Evolutionary conservation across 805 yeast species (phyloP).

Genomic region (Blastobotrys peoriensis): DNA sequence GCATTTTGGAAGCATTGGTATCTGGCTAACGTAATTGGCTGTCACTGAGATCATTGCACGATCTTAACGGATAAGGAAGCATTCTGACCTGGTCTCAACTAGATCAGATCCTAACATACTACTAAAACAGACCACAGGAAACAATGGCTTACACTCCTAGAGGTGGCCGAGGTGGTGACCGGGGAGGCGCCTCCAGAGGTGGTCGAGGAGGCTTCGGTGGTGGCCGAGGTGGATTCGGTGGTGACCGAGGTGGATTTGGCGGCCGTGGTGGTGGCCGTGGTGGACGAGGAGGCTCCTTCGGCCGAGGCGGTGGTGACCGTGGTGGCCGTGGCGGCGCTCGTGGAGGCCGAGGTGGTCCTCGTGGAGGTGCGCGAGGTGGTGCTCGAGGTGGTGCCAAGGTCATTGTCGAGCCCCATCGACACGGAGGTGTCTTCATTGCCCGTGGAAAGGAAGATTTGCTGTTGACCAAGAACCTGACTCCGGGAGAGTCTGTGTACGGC

Average conservation of each 20-base stretch:
- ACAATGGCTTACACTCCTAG: slow-evolving; percentile 72
- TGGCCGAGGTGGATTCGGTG: slow-evolving; percentile 28
- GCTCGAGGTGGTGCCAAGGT: slow-evolving; percentile 81
- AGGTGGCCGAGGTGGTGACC: slow-evolving; percentile 29
- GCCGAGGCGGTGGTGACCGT: slow-evolving; percentile 35
- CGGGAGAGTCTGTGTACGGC: slow-evolving; percentile 98
- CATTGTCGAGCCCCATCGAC: slow-evolving; percentile 97
- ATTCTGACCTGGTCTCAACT: no score
- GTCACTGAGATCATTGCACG: not conserved
- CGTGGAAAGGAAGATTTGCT: slow-evolving; percentile 99
- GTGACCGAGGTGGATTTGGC: slow-evolving; percentile 41
- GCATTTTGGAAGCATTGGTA: no score
- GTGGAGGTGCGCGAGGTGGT: slow-evolving; percentile 52
- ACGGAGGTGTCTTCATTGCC: slow-evolving; percentile 96
- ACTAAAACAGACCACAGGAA: no score
- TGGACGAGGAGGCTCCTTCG: slow-evolving; percentile 35
- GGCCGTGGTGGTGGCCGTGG: slow-evolving; percentile 38
- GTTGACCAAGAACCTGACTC: slow-evolving; percentile 94
- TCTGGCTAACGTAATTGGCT: no score
- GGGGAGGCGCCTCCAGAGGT: slow-evolving; percentile 14
- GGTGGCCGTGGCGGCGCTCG: slow-evolving; percentile 48
- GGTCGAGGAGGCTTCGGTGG: slow-evolving; percentile 38
- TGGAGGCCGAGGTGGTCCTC: slow-evolving; percentile 50
- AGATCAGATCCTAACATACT: no score
- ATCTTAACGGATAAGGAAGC: slow-evolving; percentile 1